Base-by-base conservation (phyloP, 768 basidiomycete genomes). In the Russula abietina region DNA sequence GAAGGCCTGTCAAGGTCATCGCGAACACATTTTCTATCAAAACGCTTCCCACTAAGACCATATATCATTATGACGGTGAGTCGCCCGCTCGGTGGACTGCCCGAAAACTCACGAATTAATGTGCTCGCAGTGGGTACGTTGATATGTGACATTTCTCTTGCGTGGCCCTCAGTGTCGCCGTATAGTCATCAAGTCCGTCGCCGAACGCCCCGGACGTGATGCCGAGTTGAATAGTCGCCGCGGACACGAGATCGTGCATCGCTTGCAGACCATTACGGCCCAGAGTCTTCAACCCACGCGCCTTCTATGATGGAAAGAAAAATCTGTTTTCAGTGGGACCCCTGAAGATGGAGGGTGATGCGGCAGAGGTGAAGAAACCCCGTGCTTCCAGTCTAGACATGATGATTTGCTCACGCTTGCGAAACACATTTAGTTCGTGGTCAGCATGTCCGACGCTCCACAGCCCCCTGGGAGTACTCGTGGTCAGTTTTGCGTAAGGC, bases 261-360 rank as follows among this genome's bases (percentile, higher is more conserved):
- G 57, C 7, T 11, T 65, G 38, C 65, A 65, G 26, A 64, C 39
- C 30, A 58, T 64, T 24, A 48, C 61, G 0, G 61, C 65, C 65
- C 0, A 32, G 53, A 0, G 61, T 65, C 36, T 65, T 65, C 51
- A 63, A 59, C 17, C 61, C 61, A 2, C 65, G 65, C 30, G 65
- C 61, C 1, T 63, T 64, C 30, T 65, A 33, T 14, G 65, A 65
- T 9, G 65, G 65, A 10, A 64, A 62, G 62, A 65, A 65, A 33
- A 65, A 65, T n/a, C 14, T 65, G 52, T 65, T 58, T 48, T 57
- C 64, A 8, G 64, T 38, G 51, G 61, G 64, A 5, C 48, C 58
- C 2, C 24, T 64, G 54, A 64, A 55, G 58, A 64, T 64, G 39
- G 53, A 64, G n/a, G 62, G 62, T 10, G 59, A 59, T 24, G 58